Conservation (phyloP, 2,329 filamentous ascomycete genomes). For the Septoria petroselini region DNA sequence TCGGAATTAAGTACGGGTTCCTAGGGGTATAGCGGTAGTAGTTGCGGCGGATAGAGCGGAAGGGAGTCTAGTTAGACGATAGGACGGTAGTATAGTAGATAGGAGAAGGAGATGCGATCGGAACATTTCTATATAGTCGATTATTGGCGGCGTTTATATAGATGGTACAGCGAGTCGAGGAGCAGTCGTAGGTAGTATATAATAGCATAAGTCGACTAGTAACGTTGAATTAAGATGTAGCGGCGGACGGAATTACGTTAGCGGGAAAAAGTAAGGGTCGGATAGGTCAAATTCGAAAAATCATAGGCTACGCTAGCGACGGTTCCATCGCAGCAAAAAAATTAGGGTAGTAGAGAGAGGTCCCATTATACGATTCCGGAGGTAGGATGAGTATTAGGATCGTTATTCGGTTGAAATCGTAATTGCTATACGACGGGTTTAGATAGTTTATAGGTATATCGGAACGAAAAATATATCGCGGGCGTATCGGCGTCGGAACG, state of each 20-base stretch:
- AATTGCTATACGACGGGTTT: not conserved
- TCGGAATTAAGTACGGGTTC: too few relatives aligned
- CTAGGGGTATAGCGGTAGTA: not conserved
- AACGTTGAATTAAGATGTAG: too few relatives aligned
- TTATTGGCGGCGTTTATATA: not conserved
- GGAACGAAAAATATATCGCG: not conserved
- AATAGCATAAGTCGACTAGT: not conserved
- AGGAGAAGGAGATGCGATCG: too few relatives aligned
- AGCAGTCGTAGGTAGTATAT: not conserved
- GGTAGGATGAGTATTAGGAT: not conserved
- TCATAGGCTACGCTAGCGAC: too few relatives aligned
- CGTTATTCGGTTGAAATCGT: not conserved
- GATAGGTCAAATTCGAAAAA: too few relatives aligned
- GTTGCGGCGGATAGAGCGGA: not conserved
- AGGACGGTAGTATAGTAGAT: too few relatives aligned
- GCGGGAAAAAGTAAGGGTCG: too few relatives aligned
- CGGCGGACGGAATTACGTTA: not conserved
- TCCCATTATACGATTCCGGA: not conserved
- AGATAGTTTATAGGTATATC: not conserved
- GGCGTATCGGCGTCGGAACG: too few relatives aligned
- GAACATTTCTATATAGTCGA: not conserved
- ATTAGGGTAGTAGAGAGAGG: too few relatives aligned
- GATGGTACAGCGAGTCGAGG: too few relatives aligned
- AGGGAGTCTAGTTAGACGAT: slow-evolving; percentile 4
- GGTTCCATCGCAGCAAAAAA: too few relatives aligned